Percentiles rank a stretch among this genome's conserved stretches.
These are phyloP conservation scores for Silybum marianum DNA, from an alignment of 129 eudicot species.

Conservation along the genomic window DNA sequence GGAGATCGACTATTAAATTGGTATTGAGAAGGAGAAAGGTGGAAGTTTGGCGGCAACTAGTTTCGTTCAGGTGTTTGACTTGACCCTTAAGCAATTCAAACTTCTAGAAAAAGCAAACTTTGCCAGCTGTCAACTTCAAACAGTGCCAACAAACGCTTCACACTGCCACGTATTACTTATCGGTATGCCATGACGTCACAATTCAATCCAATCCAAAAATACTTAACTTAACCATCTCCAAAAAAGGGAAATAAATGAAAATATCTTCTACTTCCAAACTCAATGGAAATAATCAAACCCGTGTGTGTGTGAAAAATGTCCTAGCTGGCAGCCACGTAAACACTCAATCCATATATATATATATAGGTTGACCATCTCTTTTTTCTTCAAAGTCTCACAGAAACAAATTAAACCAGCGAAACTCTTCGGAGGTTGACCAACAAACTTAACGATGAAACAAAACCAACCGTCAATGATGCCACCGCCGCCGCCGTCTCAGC, in stretches of 20 bases:
- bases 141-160: not conserved
- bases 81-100: not conserved
- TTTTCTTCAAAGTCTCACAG: not conserved
- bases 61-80: too few relatives aligned
- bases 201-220: not conserved
- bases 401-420: not conserved
- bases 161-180: too few relatives aligned
- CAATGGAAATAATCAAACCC: too few relatives aligned
- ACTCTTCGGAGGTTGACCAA: conserved; percentile 5
- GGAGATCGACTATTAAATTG: too few relatives aligned
- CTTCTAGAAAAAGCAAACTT: not conserved
- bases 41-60: too few relatives aligned
- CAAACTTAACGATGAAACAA: not conserved
- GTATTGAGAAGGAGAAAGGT: too few relatives aligned
- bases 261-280: too few relatives aligned
- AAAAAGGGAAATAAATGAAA: too few relatives aligned
- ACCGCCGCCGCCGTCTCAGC: conserved; percentile 4
- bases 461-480: conserved; percentile 3
- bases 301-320: conserved; percentile 23
- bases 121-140: too few relatives aligned
- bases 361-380: not conserved
- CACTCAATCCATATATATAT: not conserved
- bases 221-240: not conserved
- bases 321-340: conserved; percentile 21
- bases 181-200: not conserved